phyloP scores from a whole-genome alignment of 345 rosid genomes.

The Acer negundo region DNA sequence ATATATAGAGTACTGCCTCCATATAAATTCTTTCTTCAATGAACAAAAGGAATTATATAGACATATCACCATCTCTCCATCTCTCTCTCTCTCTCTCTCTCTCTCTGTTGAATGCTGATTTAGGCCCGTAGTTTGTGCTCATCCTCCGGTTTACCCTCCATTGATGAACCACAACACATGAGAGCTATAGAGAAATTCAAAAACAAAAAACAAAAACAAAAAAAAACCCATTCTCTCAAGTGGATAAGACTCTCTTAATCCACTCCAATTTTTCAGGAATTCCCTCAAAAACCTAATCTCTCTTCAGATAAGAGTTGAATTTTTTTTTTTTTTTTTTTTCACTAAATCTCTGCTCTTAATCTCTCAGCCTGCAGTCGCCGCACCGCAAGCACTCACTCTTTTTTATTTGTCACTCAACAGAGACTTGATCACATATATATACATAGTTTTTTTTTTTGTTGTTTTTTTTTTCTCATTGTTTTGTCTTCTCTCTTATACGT shows the following conservation, averaged over 20 bases:
- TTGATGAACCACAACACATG: conserved; percentile 20
- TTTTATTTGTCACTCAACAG: background rate
- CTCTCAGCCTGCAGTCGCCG: conserved; percentile 25
- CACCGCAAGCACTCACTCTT: conserved; percentile 21
- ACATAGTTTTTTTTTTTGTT: background rate
- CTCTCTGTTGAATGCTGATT: conserved; percentile 47
- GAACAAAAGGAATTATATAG: conserved; percentile 43
- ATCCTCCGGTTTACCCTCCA: conserved; percentile 50
- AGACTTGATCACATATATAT: background rate
- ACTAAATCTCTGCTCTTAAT: conserved; percentile 32
- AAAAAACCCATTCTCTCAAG: conserved; percentile 31
- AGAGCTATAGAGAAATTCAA: conserved; percentile 24
- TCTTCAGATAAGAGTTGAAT: conserved; percentile 22
- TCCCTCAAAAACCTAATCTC: conserved; percentile 18
- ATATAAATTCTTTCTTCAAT: conserved; percentile 18
- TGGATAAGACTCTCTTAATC: conserved; percentile 58
- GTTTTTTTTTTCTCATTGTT: background rate
- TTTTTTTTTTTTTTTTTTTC: background rate
- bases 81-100: conserved; percentile 24
- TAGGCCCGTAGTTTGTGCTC: conserved; percentile 51
- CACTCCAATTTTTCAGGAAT: conserved; percentile 32
- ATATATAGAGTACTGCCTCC: background rate
- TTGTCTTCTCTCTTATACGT: background rate
- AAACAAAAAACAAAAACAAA: conserved; percentile 4
- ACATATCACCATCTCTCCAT: conserved; percentile 43